Percentiles rank a stretch among this genome's conserved stretches.
Conservation (phyloP, 495 filamentous ascomycete species). For the Schizothecium vesticola region DNA sequence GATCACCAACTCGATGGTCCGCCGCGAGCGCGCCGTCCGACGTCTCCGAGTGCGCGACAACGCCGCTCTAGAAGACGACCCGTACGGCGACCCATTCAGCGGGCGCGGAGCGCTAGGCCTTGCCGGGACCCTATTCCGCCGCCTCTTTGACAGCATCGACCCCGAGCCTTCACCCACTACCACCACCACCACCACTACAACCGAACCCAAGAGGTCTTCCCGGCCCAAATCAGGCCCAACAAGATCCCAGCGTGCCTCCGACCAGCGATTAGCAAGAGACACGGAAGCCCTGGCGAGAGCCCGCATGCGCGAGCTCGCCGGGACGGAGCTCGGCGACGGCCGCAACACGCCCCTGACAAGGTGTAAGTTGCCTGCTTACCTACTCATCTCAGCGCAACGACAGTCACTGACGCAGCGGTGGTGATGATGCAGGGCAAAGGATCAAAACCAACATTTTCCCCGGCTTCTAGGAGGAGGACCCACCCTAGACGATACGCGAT, state of each 20-base stretch:
- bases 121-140: neutral
- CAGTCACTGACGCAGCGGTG: neutral
- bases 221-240: neutral
- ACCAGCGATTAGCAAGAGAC: neutral
- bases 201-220: neutral
- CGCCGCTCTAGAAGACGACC: constrained; percentile 17
- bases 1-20: constrained; percentile 80
- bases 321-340: constrained; percentile 19
- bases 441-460: constrained; percentile 20
- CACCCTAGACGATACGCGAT: neutral
- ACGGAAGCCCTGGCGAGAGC: constrained; percentile 13
- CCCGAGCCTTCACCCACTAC: neutral
- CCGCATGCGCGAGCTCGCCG: constrained; percentile 32
- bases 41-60: constrained; percentile 37
- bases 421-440: constrained; percentile 15
- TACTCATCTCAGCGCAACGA: neutral
- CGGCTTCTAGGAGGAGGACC: neutral
- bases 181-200: no score
- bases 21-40: constrained; percentile 58
- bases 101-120: neutral
- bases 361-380: constrained; percentile 14
- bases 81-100: neutral
- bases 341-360: constrained; percentile 5
- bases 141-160: neutral
- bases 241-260: neutral